A percentile compares a stretch with the other conserved stretches of the same genome.
Conservation (phyloP, 1,284 basidiomycete genomes). For the Fomitopsis schrenkii region DNA sequence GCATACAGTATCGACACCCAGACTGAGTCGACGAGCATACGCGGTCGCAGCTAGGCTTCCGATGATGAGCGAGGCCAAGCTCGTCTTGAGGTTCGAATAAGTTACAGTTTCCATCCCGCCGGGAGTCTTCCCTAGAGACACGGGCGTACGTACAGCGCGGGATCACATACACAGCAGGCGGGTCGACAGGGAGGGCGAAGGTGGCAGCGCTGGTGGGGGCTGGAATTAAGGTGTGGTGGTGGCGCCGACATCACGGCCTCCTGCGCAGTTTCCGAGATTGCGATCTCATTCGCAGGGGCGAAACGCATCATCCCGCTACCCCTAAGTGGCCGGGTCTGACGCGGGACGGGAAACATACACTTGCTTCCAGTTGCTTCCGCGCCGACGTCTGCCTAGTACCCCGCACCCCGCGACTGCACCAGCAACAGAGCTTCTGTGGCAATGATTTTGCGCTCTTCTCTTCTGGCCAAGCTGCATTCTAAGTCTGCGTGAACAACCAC, state of each 20-base stretch:
- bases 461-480: too few relatives aligned
- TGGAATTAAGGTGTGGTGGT: not conserved
- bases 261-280: not conserved
- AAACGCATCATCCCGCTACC: not conserved
- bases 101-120: conserved; percentile 6
- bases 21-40: conserved; percentile 9
- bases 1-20: not conserved
- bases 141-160: not conserved
- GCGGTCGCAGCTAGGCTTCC: conserved; percentile 19
- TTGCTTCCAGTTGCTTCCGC: not conserved
- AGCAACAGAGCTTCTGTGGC: not conserved
- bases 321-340: not conserved
- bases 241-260: not conserved
- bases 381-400: not conserved
- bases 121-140: not conserved
- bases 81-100: conserved; percentile 13
- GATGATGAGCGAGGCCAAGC: conserved; percentile 18
- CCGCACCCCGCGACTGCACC: not conserved
- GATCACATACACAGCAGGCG: not conserved
- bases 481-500: too few relatives aligned
- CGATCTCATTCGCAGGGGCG: not conserved
- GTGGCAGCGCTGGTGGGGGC: not conserved
- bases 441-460: not conserved
- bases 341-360: not conserved
- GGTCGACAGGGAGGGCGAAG: not conserved